A percentile compares a stretch with the other conserved stretches of the same genome.
These are phyloP conservation scores for Penicillium flavigenum DNA, from an alignment of 495 filamentous ascomycete genomes.

Conservation along the genomic window DNA sequence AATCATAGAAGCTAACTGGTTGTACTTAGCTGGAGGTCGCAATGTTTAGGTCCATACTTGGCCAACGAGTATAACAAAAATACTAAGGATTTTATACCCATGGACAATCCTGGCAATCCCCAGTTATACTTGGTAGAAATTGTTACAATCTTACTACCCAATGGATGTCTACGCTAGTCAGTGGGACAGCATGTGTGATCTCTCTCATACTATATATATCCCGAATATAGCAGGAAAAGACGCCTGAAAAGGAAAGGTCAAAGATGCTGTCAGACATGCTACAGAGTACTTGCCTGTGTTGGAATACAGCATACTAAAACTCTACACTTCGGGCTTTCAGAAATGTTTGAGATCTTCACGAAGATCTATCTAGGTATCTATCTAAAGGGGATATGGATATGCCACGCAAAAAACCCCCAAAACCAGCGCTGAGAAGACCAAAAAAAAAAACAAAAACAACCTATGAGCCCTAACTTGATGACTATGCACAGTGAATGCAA, in stretches of 20 bases:
- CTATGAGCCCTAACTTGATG: conserved; percentile 10
- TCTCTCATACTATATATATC: no score
- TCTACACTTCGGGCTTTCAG: background rate
- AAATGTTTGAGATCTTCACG: conserved; percentile 3
- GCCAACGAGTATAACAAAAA: background rate
- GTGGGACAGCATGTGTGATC: no score
- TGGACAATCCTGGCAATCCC: background rate
- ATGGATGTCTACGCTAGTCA: no score
- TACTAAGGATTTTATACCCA: background rate
- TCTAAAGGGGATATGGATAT: conserved; percentile 14
- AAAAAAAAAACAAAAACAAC: conserved; percentile 16
- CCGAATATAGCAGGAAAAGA: no score
- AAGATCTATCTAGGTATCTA: conserved; percentile 25
- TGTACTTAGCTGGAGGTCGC: background rate
- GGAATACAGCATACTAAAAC: background rate
- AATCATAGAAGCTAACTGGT: background rate
- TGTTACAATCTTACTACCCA: no score
- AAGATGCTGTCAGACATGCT: background rate
- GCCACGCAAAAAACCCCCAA: conserved; percentile 10
- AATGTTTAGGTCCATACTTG: background rate
- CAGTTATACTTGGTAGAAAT: background rate
- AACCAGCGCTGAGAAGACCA: conserved; percentile 13
- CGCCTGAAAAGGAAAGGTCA: no score
- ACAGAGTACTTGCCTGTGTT: background rate
- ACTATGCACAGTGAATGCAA: conserved; percentile 10